A percentile compares a stretch with the other conserved stretches of the same genome.
These are phyloP conservation scores for Helotiales sp. DNA, from an alignment of 2,329 filamentous ascomycete genomes.

Conservation along the genomic window DNA sequence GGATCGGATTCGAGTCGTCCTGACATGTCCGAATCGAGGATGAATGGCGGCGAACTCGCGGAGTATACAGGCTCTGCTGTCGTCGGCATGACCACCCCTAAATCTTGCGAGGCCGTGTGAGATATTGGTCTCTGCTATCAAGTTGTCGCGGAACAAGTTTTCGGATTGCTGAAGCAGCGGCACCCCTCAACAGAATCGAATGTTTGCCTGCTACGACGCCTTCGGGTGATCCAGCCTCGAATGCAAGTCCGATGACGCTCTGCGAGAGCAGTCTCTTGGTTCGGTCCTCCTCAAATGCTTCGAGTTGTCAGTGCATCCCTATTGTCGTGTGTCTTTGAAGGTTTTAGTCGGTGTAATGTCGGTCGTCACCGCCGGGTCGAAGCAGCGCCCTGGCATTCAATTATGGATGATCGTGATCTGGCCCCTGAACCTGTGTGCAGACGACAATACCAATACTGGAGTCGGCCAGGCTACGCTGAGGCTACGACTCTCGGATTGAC, in stretches of 20 bases:
- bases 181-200: background rate
- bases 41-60: slow-evolving; percentile 36
- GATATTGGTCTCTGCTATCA: background rate
- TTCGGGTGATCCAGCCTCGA: background rate
- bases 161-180: background rate
- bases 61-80: slow-evolving; percentile 30
- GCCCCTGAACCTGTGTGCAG: slow-evolving; percentile 1
- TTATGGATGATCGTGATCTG: slow-evolving; percentile 5
- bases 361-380: slow-evolving; percentile 10
- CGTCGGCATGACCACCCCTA: slow-evolving; percentile 28
- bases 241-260: background rate
- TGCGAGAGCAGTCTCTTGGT: slow-evolving; percentile 9
- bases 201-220: background rate
- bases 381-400: background rate
- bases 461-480: slow-evolving; percentile 10
- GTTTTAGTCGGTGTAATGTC: background rate
- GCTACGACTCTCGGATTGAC: slow-evolving; percentile 8
- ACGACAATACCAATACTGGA: background rate
- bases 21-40: slow-evolving; percentile 38
- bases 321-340: background rate
- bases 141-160: background rate
- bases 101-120: slow-evolving; percentile 3
- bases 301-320: slow-evolving; percentile 7
- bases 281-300: slow-evolving; percentile 1
- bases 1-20: slow-evolving; percentile 33